Conservation (phyloP, 1,284 basidiomycete genomes). For the Chalciporus sp. region DNA sequence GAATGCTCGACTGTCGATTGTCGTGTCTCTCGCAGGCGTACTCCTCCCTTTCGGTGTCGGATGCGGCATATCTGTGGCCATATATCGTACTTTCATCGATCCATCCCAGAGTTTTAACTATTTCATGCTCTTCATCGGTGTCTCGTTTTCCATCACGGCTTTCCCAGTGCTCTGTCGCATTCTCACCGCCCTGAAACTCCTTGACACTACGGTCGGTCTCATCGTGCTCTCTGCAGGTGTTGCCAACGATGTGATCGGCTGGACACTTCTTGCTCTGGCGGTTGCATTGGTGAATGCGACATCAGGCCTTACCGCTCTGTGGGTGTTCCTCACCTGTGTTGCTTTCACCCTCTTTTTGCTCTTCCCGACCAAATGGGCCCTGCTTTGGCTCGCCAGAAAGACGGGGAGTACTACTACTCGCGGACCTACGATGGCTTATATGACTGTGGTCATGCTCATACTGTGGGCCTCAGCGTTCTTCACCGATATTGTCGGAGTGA, state of each 20-base stretch:
- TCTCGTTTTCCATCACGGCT: conserved; percentile 91
- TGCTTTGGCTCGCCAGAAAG: conserved; percentile 73
- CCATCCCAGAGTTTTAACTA: conserved; percentile 68
- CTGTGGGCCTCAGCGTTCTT: conserved; percentile 89
- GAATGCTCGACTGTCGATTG: conserved; percentile 47
- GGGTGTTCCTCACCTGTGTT: conserved; percentile 79
- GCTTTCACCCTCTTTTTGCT: conserved; percentile 84
- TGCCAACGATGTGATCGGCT: conserved; percentile 85
- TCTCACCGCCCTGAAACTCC: conserved; percentile 77
- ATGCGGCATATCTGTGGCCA: conserved; percentile 75
- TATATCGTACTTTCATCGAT: conserved; percentile 84
- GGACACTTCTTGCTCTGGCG: conserved; percentile 79
- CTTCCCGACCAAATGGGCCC: conserved; percentile 64
- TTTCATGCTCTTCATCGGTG: conserved; percentile 94
- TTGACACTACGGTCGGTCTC: conserved; percentile 93
- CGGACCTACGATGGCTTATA: conserved; percentile 77
- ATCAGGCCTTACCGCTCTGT: conserved; percentile 75
- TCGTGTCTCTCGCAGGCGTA: conserved; percentile 68
- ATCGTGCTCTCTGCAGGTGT: conserved; percentile 94
- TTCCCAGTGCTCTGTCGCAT: conserved; percentile 95
- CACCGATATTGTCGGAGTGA: conserved; percentile 93
- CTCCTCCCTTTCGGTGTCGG: conserved; percentile 85
- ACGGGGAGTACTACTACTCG: conserved; percentile 83
- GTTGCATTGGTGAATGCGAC: conserved; percentile 89
- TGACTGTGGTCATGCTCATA: conserved; percentile 77